phyloP scores from a whole-genome alignment of 225 moss, liverwort and hornwort genomes.

The Pseudisothecium myosuroides region DNA sequence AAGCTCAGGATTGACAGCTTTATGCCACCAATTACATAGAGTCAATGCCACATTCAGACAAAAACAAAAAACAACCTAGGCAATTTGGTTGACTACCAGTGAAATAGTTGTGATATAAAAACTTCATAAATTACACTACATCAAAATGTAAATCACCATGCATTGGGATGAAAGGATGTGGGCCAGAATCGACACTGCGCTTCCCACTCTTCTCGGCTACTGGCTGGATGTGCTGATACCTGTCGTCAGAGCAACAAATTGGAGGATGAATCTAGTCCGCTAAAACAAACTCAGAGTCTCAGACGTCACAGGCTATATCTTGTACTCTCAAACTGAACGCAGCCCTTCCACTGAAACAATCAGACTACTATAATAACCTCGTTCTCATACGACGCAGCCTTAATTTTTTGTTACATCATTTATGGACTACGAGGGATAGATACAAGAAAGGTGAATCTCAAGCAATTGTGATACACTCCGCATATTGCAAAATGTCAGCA shows the following conservation, averaged over 20 bases:
- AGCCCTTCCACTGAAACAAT: background rate
- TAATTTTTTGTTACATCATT: background rate
- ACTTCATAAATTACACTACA: background rate
- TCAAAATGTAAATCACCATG: constrained; percentile 15
- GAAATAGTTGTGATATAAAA: background rate
- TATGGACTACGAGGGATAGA: background rate
- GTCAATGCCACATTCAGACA: background rate
- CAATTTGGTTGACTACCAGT: background rate
- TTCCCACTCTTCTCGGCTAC: constrained; percentile 76
- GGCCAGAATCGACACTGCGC: constrained; percentile 76
- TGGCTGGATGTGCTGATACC: constrained; percentile 74
- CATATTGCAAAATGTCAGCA: background rate
- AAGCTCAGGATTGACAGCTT: background rate
- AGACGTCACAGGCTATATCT: background rate
- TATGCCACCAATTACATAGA: background rate
- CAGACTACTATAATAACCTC: background rate
- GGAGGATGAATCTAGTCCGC: background rate
- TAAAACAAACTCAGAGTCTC: background rate
- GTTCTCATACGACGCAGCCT: background rate
- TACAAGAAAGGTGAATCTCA: background rate
- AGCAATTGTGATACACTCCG: background rate
- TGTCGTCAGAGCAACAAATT: background rate
- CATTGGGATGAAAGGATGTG: constrained; percentile 84
- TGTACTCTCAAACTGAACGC: background rate
- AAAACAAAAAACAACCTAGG: background rate